phyloP scores from a whole-genome alignment of 2,329 filamentous ascomycete genomes.

The Ambrosiella cleistominuta region DNA sequence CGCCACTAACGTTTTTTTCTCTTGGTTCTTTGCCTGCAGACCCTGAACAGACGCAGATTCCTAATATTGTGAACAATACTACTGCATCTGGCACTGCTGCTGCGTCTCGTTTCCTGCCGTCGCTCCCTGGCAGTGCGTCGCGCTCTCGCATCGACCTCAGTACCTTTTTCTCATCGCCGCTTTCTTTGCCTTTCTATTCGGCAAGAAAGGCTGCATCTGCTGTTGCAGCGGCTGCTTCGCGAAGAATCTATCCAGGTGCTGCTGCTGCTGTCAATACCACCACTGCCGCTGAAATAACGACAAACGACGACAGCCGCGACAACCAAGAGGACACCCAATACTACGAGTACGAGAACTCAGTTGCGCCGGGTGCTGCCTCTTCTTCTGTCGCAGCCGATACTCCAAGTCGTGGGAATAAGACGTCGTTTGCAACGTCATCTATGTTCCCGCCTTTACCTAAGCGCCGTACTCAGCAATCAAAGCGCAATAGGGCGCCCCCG shows the following conservation, averaged over 20 bases:
- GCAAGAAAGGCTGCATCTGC: slow-evolving; percentile 12
- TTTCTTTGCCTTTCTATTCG: slow-evolving; percentile 18
- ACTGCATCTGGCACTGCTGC: not conserved
- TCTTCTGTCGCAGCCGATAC: not conserved
- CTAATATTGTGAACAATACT: not conserved
- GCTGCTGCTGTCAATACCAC: not conserved
- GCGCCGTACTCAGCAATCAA: slow-evolving; percentile 9
- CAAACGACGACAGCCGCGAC: not conserved
- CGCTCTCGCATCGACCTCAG: slow-evolving; percentile 27
- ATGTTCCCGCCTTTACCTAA: slow-evolving; percentile 24
- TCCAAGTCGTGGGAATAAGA: not conserved
- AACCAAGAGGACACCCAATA: not conserved
- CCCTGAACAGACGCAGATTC: not conserved
- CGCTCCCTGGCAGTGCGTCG: not conserved
- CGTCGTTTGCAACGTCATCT: slow-evolving; percentile 19
- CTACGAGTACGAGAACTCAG: not conserved
- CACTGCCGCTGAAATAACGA: not conserved
- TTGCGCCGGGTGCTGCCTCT: not conserved
- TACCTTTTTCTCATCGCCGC: slow-evolving; percentile 41
- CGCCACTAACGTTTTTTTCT: not conserved
- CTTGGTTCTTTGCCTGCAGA: not conserved
- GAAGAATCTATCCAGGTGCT: slow-evolving; percentile 4
- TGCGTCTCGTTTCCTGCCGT: not conserved
- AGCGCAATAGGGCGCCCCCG: not conserved
- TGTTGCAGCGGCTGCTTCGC: slow-evolving; percentile 7